phyloP scores from a whole-genome alignment of 2,329 filamentous ascomycete genomes.

The Ophiostoma piceae region DNA sequence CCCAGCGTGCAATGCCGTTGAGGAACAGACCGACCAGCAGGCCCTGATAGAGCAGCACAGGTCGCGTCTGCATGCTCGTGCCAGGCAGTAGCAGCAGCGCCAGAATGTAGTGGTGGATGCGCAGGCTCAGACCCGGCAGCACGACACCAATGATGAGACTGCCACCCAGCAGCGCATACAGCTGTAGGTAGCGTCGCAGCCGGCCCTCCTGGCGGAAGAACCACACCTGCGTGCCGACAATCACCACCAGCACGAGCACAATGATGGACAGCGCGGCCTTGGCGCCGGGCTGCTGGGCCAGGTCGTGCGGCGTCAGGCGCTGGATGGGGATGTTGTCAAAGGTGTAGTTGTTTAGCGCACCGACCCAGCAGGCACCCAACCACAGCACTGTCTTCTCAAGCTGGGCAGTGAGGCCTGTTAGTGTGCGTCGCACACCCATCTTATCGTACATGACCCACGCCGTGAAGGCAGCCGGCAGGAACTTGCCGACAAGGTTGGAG shows the following conservation, averaged over 20 bases:
- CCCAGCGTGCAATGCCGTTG: constrained; percentile 91
- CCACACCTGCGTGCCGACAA: constrained; percentile 73
- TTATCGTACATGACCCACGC: constrained; percentile 83
- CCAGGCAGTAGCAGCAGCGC: constrained; percentile 81
- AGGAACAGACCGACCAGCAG: constrained; percentile 86
- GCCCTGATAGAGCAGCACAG: constrained; percentile 81
- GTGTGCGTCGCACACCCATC: constrained; percentile 67
- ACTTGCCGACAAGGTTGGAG: constrained; percentile 71
- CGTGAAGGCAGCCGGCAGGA: constrained; percentile 81
- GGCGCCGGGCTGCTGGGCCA: constrained; percentile 83
- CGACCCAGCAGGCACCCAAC: constrained; percentile 86
- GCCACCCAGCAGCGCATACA: constrained; percentile 65
- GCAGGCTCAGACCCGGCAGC: constrained; percentile 71
- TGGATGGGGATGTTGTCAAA: constrained; percentile 91
- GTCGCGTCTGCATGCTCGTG: constrained; percentile 81
- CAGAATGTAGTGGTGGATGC: constrained; percentile 93
- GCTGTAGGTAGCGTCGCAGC: constrained; percentile 67
- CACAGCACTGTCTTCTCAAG: constrained; percentile 86
- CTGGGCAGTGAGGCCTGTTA: constrained; percentile 70
- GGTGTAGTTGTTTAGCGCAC: constrained; percentile 89
- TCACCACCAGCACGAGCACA: constrained; percentile 61
- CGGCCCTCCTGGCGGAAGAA: constrained; percentile 80
- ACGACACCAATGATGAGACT: constrained; percentile 65
- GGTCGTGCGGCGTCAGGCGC: constrained; percentile 83
- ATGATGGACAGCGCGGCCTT: constrained; percentile 76